Evolutionary conservation across 192 early-diverging fungal genomes (phyloP).

Genomic region (Anaeromyces robustus): DNA sequence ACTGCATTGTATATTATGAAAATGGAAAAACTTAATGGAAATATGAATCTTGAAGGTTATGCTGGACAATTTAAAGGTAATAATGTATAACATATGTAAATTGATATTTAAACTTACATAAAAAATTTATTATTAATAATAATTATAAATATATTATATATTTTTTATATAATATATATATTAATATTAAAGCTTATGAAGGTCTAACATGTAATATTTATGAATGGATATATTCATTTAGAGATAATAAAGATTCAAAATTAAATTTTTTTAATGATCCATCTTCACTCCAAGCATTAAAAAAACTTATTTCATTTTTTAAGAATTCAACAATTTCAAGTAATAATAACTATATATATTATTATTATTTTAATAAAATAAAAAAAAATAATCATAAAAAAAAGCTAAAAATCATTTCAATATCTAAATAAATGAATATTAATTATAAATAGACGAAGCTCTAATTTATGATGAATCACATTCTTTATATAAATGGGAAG

Average conservation of each 20-base stretch:
- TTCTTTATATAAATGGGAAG: not conserved
- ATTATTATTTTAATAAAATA: no score
- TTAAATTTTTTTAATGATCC: not conserved
- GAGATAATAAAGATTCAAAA: not conserved
- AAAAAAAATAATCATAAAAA: no score
- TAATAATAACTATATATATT: no score
- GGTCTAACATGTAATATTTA: not conserved
- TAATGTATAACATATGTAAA: not conserved
- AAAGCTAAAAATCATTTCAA: no score
- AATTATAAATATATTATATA: no score
- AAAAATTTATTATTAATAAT: no score
- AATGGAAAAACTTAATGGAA: not conserved
- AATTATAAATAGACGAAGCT: not conserved
- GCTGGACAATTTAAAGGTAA: not conserved
- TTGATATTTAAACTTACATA: no score
- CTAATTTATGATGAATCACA: not conserved
- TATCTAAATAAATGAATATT: no score
- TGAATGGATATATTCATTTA: not conserved
- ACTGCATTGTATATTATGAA: not conserved
- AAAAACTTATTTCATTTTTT: not conserved
- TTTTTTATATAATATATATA: not conserved
- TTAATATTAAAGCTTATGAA: not conserved
- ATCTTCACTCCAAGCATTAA: not conserved
- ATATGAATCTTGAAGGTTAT: not conserved
- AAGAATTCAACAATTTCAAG: not conserved